Base-by-base conservation (phyloP, 768 basidiomycete genomes). In the Naganishia randhawae region DNA sequence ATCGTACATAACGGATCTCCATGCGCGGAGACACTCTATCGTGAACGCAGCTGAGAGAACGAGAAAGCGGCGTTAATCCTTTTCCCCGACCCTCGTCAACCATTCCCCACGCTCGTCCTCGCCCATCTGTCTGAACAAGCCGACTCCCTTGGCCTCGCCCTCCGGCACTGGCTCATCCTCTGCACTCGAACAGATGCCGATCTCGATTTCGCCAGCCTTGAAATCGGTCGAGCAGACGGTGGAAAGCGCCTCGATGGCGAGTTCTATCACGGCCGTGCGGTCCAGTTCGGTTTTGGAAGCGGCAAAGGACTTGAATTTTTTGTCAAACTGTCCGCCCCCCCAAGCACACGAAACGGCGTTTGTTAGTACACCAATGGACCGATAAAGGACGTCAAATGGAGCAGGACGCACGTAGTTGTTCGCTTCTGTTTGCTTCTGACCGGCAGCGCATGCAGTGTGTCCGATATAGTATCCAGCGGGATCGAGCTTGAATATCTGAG, bases 391-490 rank as follows among this genome's bases (percentile, higher is more conserved):
- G 19, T 13, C 2, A 37, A 3, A 31, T 16, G 33, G 8, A 14
- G 50, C 13, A 25, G 2, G 62, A 71, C 78, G 65, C 64, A 81
- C 79, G 76, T 92, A 90, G 80, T 98, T 98, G 88, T 94, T 96
- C 0, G 92, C 93, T 77, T 99, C 96, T 76, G 96, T 95, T 75
- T 98, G 96, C 75, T 99, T 98, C 71, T 81, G 80, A 0, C 96
- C 96, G 1, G 94, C 89, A 0, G 95, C 87, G 1, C 95, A 95
- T 10, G 96, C 96, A 73, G 97, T 94, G 83, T 94, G 98, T 0
- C 96, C 96, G 51, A 96, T 91, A 78, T 94, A 99, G 82, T 96
- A 98, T 5, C 96, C 96, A 2, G 96, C 96, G 13, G 96, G 96
- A 77, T 99, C 96, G 63, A 98, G 88, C 82, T 96, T 97, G 85